These are phyloP conservation scores for Phytophthora capsici DNA, from an alignment of 352 stramenopile species.

Conservation along the genomic window DNA sequence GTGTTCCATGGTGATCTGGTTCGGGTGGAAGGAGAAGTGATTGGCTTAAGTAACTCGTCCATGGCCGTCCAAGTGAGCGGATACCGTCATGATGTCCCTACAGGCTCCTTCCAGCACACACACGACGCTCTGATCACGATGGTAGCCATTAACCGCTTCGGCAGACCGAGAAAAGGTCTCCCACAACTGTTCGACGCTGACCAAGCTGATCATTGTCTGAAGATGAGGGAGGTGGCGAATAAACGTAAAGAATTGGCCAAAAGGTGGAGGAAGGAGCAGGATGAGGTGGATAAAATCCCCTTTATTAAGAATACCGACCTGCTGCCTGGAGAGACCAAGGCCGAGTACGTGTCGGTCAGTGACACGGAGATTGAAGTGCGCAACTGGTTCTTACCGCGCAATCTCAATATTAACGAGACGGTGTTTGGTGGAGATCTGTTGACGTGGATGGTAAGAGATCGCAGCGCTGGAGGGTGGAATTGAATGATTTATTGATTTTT, in stretches of 20 bases:
- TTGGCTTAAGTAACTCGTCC: slow-evolving; percentile 56
- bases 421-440: slow-evolving; percentile 74
- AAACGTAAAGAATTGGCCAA: slow-evolving; percentile 47
- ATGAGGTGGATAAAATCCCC: slow-evolving; percentile 49
- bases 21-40: slow-evolving; percentile 53
- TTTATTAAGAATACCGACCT: slow-evolving; percentile 45
- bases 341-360: slow-evolving; percentile 47
- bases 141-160: slow-evolving; percentile 66
- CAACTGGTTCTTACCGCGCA: slow-evolving; percentile 75
- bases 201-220: slow-evolving; percentile 41
- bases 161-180: slow-evolving; percentile 42
- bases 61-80: slow-evolving; percentile 63
- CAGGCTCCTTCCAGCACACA: slow-evolving; percentile 53
- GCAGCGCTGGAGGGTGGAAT: not conserved
- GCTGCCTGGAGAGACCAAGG: slow-evolving; percentile 44
- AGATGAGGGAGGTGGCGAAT: slow-evolving; percentile 50
- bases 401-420: slow-evolving; percentile 76
- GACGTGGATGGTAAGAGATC: slow-evolving; percentile 56
- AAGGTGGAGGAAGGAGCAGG: slow-evolving; percentile 52
- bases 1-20: slow-evolving; percentile 66
- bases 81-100: slow-evolving; percentile 52
- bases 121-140: slow-evolving; percentile 71
- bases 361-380: slow-evolving; percentile 75
- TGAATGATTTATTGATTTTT: not conserved
- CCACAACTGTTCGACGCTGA: slow-evolving; percentile 55